These are phyloP conservation scores for Hirsutella thompsonii DNA, from an alignment of 2,329 filamentous ascomycete genomes.

Conservation along the genomic window DNA sequence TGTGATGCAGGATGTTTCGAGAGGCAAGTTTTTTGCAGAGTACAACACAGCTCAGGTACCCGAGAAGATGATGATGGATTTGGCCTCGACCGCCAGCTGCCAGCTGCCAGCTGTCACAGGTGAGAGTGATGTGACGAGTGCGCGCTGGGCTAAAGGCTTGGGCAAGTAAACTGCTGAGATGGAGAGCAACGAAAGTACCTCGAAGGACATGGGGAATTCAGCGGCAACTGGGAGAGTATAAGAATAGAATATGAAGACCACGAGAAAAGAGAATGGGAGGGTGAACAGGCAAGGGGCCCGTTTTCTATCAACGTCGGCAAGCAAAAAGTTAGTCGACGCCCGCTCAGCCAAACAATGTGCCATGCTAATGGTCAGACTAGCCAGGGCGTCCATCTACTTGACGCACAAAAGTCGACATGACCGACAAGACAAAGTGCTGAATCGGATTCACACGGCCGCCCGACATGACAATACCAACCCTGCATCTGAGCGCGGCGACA, in stretches of 20 bases:
- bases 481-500: background rate
- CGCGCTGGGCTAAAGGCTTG: no score
- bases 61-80: no score
- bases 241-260: background rate
- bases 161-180: no score
- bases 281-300: background rate
- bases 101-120: no score
- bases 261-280: background rate
- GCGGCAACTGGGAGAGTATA: no score
- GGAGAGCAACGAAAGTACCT: no score
- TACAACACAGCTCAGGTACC: no score
- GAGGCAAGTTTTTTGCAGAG: background rate
- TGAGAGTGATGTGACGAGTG: no score
- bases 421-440: background rate
- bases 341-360: background rate
- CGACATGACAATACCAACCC: slow-evolving; percentile 2
- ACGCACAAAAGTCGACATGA: background rate
- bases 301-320: background rate
- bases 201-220: no score
- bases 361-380: background rate
- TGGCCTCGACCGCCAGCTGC: no score
- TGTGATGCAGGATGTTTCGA: background rate
- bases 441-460: background rate
- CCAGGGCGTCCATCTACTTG: background rate
- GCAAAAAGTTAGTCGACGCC: no score